Conservation (phyloP, 2,329 filamentous ascomycete genomes). For the Leptodontidium sp. region DNA sequence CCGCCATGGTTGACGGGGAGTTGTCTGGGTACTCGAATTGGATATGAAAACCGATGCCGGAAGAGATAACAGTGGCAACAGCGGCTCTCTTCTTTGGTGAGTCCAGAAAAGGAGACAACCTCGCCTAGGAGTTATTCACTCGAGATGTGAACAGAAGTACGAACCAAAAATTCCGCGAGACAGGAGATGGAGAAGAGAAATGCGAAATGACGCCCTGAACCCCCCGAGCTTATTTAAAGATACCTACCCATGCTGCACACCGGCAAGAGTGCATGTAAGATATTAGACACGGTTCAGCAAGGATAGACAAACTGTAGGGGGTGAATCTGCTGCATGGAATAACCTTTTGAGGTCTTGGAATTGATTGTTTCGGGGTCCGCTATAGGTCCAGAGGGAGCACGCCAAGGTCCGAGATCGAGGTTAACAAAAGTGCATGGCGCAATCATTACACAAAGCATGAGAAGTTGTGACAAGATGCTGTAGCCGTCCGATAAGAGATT, state of each 20-base stretch:
- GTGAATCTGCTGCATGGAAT: constrained; percentile 6
- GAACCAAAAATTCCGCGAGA: background rate
- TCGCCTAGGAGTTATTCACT: background rate
- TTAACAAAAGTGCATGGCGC: constrained; percentile 14
- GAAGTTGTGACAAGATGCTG: constrained; percentile 23
- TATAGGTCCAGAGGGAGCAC: constrained; percentile 8
- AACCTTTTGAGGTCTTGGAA: background rate
- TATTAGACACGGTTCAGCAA: background rate
- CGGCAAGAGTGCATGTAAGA: background rate
- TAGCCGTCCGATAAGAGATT: constrained; percentile 20
- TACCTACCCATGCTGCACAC: background rate
- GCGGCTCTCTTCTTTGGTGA: background rate
- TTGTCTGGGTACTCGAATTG: background rate
- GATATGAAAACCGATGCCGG: background rate
- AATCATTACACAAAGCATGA: constrained; percentile 16
- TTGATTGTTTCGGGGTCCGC: constrained; percentile 2
- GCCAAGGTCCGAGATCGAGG: constrained; percentile 3
- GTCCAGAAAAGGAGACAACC: background rate
- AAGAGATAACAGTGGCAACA: constrained; percentile 1
- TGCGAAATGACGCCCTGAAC: background rate
- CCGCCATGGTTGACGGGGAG: background rate
- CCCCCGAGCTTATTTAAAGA: constrained; percentile 7
- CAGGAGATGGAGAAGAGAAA: background rate
- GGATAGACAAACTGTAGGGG: background rate
- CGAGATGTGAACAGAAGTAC: background rate